Conservation (phyloP, 352 stramenopile genomes). For the Globisporangium abappressorium region DNA sequence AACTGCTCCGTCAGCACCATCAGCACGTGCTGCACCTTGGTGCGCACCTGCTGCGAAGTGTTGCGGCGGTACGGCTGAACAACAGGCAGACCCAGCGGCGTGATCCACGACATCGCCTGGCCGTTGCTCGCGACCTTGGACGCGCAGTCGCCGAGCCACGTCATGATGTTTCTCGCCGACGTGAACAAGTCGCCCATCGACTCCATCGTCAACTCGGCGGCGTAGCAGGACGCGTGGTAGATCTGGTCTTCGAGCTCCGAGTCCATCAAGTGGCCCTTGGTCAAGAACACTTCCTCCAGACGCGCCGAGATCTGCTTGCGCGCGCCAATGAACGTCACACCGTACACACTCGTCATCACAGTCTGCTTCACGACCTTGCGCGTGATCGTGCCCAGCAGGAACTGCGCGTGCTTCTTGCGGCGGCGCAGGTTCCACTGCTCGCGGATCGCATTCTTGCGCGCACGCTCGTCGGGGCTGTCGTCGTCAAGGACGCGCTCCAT, state of each 20-base stretch:
- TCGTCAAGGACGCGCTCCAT: conserved; percentile 24
- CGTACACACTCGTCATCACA: conserved; percentile 99
- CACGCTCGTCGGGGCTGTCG: not conserved
- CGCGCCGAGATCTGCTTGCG: conserved; percentile 97
- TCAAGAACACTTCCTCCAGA: conserved; percentile 90
- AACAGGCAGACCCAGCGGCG: not conserved
- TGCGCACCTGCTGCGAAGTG: conserved; percentile 71
- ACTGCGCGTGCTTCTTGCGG: conserved; percentile 57
- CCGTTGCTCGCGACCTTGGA: conserved; percentile 70
- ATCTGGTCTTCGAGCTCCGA: conserved; percentile 82
- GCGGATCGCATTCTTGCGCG: not conserved
- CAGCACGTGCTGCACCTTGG: conserved; percentile 88
- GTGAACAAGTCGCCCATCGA: conserved; percentile 97
- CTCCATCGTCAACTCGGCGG: conserved; percentile 93
- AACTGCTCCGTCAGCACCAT: conserved; percentile 68
- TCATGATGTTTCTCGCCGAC: conserved; percentile 91
- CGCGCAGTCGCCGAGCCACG: conserved; percentile 72
- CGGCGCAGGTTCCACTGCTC: not conserved
- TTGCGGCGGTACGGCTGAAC: conserved; percentile 90
- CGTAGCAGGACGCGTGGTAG: conserved; percentile 89
- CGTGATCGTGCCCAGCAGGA: conserved; percentile 73
- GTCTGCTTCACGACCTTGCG: conserved; percentile 99
- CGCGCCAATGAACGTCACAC: conserved; percentile 99
- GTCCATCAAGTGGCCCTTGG: conserved; percentile 70
- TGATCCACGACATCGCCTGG: conserved; percentile 88